Base-by-base conservation (phyloP, 768 basidiomycete species). In the Podaxis rugospora region DNA sequence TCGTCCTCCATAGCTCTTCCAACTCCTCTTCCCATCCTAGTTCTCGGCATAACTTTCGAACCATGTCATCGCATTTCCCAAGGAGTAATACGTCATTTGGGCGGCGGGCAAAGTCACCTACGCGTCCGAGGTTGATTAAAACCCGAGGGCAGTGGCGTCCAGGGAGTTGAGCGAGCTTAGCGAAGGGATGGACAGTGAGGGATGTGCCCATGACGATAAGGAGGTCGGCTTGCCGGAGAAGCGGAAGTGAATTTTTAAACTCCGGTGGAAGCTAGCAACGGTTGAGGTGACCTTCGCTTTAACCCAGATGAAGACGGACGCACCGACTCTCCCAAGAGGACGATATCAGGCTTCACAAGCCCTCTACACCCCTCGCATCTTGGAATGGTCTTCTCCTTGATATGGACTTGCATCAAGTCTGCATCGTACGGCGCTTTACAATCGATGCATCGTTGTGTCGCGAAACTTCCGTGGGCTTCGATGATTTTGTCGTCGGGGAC, bases 381-480 rank as follows among this genome's bases (percentile, higher is more conserved):
- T 5, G 94, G 86, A 13, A 92, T 85, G 62, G 83, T 71, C 44
- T 86, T 86, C n/a, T 74, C 70, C 60, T 80, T 71, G 35, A 96
- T 82, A 4, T 81, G 78, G 14, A 76, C 71, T 69, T 81, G 83
- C 79, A 98, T 93, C 68, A 84, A 83, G 5, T 81, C 83, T 53
- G 81, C 82, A 42, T 87, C 84, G 63, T 81, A 93, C 0, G 77
- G 68, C 1, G 70, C 68, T 49, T 78, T 64, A 71, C 97, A 99
- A 5, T 84, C 76, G 13, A 98, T 85, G 65, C 97, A 99, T 55
- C 84, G 79, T 57, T 96, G 92, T 1, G 79, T 72, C 0, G 96
- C 96, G 66, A 98, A 99, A 65, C 92, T 95, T 2, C 96, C 97
- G 68, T 99, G 97, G 0, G 97, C 97, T 75, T 98, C 96, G 51